phyloP scores from a whole-genome alignment of 768 basidiomycete species.

The Lyophyllum shimeji region DNA sequence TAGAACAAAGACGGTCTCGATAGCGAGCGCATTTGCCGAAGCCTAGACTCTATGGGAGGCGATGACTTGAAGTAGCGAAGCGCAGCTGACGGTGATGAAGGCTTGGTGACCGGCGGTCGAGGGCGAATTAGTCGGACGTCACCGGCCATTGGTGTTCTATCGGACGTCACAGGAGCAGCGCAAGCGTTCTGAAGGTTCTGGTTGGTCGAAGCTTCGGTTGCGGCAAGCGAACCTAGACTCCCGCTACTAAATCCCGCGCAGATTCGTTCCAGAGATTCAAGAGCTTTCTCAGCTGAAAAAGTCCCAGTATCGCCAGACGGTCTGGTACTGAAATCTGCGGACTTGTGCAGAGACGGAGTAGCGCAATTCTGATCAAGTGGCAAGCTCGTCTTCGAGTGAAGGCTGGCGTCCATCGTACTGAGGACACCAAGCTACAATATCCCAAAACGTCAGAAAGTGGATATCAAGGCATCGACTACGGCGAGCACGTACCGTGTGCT shows the following conservation, averaged over 20 bases:
- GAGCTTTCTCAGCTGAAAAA: constrained; percentile 16
- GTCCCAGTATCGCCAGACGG: constrained; percentile 1
- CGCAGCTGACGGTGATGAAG: constrained; percentile 1
- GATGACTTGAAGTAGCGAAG: constrained; percentile 6
- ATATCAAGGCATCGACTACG: background rate
- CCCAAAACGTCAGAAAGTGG: no score
- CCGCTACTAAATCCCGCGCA: constrained; percentile 30
- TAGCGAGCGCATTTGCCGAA: background rate
- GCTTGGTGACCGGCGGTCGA: background rate
- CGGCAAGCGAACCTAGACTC: constrained; percentile 33
- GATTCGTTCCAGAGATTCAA: constrained; percentile 24
- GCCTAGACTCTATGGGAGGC: constrained; percentile 4
- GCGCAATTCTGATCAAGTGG: background rate
- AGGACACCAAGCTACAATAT: background rate
- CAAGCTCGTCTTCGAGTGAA: background rate
- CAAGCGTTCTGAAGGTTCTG: background rate
- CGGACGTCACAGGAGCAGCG: background rate
- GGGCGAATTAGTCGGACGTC: background rate
- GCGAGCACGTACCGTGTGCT: background rate
- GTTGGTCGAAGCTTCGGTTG: constrained; percentile 8
- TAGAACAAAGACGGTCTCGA: constrained; percentile 4
- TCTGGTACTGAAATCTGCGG: background rate
- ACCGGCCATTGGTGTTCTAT: background rate
- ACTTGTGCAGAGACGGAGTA: background rate
- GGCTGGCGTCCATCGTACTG: background rate